These are phyloP conservation scores for Inosperma sp. DNA, from an alignment of 768 basidiomycete species.

Conservation along the genomic window DNA sequence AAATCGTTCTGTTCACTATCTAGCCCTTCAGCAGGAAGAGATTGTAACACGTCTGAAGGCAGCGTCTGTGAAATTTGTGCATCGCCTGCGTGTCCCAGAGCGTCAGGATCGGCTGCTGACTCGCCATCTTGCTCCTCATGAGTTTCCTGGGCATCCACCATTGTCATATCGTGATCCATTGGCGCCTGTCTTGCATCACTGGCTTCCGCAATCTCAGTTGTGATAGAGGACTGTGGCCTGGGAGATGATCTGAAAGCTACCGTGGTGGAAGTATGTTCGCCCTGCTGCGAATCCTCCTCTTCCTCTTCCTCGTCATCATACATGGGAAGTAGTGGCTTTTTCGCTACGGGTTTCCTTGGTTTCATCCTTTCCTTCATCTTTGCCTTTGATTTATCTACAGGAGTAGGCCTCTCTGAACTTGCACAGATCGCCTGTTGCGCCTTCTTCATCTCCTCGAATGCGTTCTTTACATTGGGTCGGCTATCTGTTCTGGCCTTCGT, in stretches of 20 bases:
- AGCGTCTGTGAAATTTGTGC: too few relatives aligned
- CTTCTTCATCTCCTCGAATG: conserved; percentile 32
- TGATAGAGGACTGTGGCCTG: not conserved
- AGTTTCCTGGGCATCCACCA: too few relatives aligned
- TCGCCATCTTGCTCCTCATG: too few relatives aligned
- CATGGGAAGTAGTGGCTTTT: conserved; percentile 25
- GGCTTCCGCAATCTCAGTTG: too few relatives aligned
- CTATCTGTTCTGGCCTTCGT: not conserved
- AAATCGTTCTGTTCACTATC: not conserved
- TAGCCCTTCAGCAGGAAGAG: not conserved
- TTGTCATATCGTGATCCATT: too few relatives aligned
- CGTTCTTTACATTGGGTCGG: conserved; percentile 22
- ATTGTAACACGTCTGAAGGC: too few relatives aligned
- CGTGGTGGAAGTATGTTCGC: not conserved
- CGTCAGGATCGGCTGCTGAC: too few relatives aligned
- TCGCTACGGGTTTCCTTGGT: conserved; percentile 25
- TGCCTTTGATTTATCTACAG: conserved; percentile 17
- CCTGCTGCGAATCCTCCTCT: conserved; percentile 11
- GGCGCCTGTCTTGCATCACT: too few relatives aligned
- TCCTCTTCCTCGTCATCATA: conserved; percentile 30
- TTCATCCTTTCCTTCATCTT: conserved; percentile 36
- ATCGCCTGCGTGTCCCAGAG: too few relatives aligned
- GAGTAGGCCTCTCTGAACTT: not conserved
- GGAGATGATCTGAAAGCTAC: not conserved
- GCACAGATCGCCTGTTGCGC: conserved; percentile 13